Evolutionary conservation across 805 yeast species (phyloP), one percentile per base, ranked within the genome.

Genomic region (Ogataea pini): DNA sequence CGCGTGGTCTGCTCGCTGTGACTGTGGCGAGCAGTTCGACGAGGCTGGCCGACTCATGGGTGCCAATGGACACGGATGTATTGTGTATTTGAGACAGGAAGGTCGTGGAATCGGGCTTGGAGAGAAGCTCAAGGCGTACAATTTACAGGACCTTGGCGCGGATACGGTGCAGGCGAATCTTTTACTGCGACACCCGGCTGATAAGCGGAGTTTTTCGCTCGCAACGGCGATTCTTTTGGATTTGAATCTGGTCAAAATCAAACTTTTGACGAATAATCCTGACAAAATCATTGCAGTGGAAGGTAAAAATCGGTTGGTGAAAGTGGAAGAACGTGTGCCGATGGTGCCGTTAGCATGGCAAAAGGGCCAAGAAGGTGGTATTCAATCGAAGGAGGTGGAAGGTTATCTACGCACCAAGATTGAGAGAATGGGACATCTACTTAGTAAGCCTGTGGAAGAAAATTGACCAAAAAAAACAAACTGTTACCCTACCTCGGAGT

Each of bases 101-200:
- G 99, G 99, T 46, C 82, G 99, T 50, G 99, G 99, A 16, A 94
- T 94, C 51, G 99, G 99, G 6, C 75, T 94, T n/a, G 96, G 97
- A 25, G 99, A 94, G 64, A 94, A 94, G 69, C 77, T 94, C 56
- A 94, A 94, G 69, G 98, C 98, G 2, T 94, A 94, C 69, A 94
- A 94, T 64, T 73, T 94, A 55, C 99, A 94, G 72, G 99, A 94
- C 70, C 73, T 94, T 48, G 99, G 99, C 6, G 98, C 98, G 7
- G 99, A 94, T 67, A 94, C 99, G 0, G 98, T 94, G 3, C 95
- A 91, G 67, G 99, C 99, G 7, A 94, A 94, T 68, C 71, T 94
- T 49, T 67, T 94, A 71, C 76, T 94, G 54, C 80, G 96, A 58
- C 99, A 94, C 61, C 99, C 99, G 5, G 98, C 97, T 0, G 99